Evolutionary conservation across 805 yeast species (phyloP).

Genomic region (Scheffersomyces ergatensis): DNA sequence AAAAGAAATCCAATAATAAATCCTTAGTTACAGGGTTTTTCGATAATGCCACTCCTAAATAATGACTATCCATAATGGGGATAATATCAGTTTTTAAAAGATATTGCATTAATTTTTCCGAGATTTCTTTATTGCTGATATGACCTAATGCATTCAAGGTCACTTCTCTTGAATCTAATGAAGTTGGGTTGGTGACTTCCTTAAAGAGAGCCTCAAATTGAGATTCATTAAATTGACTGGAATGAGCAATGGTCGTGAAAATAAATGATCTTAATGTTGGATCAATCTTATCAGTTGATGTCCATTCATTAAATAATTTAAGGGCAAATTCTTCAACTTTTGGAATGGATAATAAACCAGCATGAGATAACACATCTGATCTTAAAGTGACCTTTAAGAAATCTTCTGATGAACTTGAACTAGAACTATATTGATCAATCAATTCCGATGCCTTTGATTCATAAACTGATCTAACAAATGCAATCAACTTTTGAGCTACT

Average conservation of each 20-base stretch:
- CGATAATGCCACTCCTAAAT: slow-evolving; percentile 46
- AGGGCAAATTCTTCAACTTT: slow-evolving; percentile 35
- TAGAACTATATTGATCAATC: slow-evolving; percentile 16
- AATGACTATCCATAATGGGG: slow-evolving; percentile 60
- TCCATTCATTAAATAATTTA: slow-evolving; percentile 25
- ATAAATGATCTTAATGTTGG: slow-evolving; percentile 46
- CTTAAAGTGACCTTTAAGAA: slow-evolving; percentile 32
- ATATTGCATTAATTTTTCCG: slow-evolving; percentile 37
- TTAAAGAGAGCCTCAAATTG: slow-evolving; percentile 39
- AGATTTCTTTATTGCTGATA: slow-evolving; percentile 31
- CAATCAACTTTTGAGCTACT: slow-evolving; percentile 21
- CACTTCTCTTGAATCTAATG: slow-evolving; percentile 59
- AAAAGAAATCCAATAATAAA: slow-evolving; percentile 49
- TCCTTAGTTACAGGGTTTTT: slow-evolving; percentile 42
- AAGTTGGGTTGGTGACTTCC: slow-evolving; percentile 49
- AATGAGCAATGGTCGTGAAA: slow-evolving; percentile 40
- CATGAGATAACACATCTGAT: slow-evolving; percentile 36
- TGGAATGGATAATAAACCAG: slow-evolving; percentile 38
- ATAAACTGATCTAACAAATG: slow-evolving; percentile 28
- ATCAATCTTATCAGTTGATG: slow-evolving; percentile 22
- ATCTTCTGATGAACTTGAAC: slow-evolving; percentile 14
- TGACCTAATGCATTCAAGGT: slow-evolving; percentile 57
- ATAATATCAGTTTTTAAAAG: slow-evolving; percentile 43
- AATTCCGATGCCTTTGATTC: slow-evolving; percentile 24
- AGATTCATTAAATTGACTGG: slow-evolving; percentile 24